A percentile compares a stretch with the other conserved stretches of the same genome.
These are phyloP conservation scores for Xerocomellus amylosporus DNA, from an alignment of 768 basidiomycete genomes.

Conservation along the genomic window DNA sequence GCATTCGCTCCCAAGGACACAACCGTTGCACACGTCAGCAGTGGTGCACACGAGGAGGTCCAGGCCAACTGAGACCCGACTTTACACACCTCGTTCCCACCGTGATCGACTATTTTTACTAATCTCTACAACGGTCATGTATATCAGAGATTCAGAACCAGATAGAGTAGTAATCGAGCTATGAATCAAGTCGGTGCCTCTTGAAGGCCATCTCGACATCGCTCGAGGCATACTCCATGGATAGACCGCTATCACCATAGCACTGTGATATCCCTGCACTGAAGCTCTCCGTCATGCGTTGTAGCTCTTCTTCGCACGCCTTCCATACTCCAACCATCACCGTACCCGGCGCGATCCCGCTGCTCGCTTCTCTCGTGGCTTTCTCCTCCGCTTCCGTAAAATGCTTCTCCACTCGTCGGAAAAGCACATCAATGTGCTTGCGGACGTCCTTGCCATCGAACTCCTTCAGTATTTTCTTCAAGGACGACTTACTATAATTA, in stretches of 20 bases:
- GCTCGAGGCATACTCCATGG: constrained; percentile 66
- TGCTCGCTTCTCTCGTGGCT: constrained; percentile 49
- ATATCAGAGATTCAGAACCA: not conserved
- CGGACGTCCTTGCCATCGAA: constrained; percentile 85
- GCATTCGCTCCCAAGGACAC: constrained; percentile 20
- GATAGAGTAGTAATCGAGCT: constrained; percentile 8
- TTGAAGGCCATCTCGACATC: constrained; percentile 83
- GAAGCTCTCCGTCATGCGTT: constrained; percentile 70
- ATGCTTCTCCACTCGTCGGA: constrained; percentile 94
- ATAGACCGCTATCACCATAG: constrained; percentile 70
- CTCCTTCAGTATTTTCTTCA: constrained; percentile 88
- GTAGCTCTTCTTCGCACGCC: constrained; percentile 82
- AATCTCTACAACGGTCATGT: constrained; percentile 1
- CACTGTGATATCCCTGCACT: constrained; percentile 68
- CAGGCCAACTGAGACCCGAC: constrained; percentile 12
- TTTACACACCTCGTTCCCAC: not conserved
- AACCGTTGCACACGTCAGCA: constrained; percentile 10
- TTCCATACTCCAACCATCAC: constrained; percentile 87
- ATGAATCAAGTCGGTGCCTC: constrained; percentile 46
- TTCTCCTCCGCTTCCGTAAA: constrained; percentile 82
- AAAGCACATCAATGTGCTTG: constrained; percentile 81
- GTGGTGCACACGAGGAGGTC: not conserved
- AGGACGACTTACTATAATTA: constrained; percentile 67
- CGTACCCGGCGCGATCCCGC: constrained; percentile 55
- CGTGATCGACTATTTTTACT: not conserved